Evolutionary conservation across 164 flowering plant genomes (phyloP), one percentile per base, ranked within the genome.

Genomic region (Annona cherimola): DNA sequence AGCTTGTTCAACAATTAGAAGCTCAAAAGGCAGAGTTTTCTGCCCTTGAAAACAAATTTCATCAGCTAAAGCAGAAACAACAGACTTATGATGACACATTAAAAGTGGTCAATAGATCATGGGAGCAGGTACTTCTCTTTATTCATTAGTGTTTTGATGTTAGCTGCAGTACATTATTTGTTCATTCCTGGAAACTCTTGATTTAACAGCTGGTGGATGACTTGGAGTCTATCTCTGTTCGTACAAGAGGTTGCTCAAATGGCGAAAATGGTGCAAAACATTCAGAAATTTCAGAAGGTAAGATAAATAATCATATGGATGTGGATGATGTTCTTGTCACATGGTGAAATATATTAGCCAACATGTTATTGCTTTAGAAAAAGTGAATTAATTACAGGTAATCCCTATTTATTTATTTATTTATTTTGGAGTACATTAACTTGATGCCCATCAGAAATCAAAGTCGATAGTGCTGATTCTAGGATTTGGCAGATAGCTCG

Each of bases 1-100:
- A 91, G 85, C 94, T 95, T 67, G 45, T 76, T 55, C 93, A 89
- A 80, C 90, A 91, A 78, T 73, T 95, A 71, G 99, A 93, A 79
- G 83, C 84, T 64, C 97, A 91, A 78, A 91, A 85, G 80, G 77
- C 79, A 67, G 98, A 93, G 77, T 79, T 73, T 72, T 57, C 50
- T 44, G 78, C 78, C 35, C 88, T 86, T 68, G 92, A 86, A 72
- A 82, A 76, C 71, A 90, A 86, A 75, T 78, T 86, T 35, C 69
- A 77, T 74, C 84, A 75, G 66, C 76, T 86, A 61, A 84, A 81
- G 70, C 88, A 83, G 72, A 87, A 80, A 74, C 97, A 88, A 71
- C 71, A 76, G 71, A 81, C 84, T n/a, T 84, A 87, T 78, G 86
- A 82, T 71, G 79, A 81, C 72, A 87, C 83, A 16, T 46, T 93